Conservation (phyloP, 2,329 filamentous ascomycete species). For the Parasarocladium wereldwijsianum region DNA sequence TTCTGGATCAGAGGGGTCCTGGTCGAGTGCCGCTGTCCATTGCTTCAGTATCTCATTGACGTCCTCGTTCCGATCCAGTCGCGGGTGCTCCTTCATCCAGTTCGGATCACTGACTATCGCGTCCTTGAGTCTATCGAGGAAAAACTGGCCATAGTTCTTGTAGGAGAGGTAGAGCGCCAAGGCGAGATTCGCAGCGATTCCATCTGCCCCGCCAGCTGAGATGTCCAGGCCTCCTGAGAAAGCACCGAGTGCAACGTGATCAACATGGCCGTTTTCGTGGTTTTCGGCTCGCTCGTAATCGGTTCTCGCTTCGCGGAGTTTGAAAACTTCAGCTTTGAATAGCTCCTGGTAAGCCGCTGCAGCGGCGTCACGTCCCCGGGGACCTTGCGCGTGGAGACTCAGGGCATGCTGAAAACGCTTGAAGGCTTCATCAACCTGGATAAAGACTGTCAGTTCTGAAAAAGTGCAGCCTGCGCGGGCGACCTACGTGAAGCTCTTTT, state of each 20-base stretch:
- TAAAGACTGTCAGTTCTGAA: neutral
- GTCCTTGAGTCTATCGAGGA: slow-evolving; percentile 48
- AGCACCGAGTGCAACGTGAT: slow-evolving; percentile 26
- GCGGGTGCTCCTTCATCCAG: slow-evolving; percentile 19
- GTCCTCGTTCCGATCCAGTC: slow-evolving; percentile 16
- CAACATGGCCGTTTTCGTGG: slow-evolving; percentile 29
- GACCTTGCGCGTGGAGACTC: slow-evolving; percentile 81
- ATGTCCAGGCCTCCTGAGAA: slow-evolving; percentile 37
- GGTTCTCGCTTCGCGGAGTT: slow-evolving; percentile 72
- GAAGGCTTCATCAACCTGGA: slow-evolving; percentile 77
- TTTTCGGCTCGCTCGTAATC: slow-evolving; percentile 63
- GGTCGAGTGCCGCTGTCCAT: slow-evolving; percentile 44
- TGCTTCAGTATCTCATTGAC: slow-evolving; percentile 36
- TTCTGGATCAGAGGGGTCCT: slow-evolving; percentile 53
- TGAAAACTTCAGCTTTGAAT: slow-evolving; percentile 87
- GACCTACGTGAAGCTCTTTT: slow-evolving; percentile 65
- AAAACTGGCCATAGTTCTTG: slow-evolving; percentile 90
- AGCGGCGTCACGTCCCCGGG: slow-evolving; percentile 60
- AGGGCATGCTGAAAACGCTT: slow-evolving; percentile 88
- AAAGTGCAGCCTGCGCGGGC: neutral
- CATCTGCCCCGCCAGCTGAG: slow-evolving; percentile 51
- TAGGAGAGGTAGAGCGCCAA: slow-evolving; percentile 87
- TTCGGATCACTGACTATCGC: slow-evolving; percentile 31
- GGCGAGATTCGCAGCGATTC: slow-evolving; percentile 63
- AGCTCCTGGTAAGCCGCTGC: slow-evolving; percentile 68